A percentile compares a stretch with the other conserved stretches of the same genome.
phyloP scores from a whole-genome alignment of 1,139 yeast genomes.

The Pichia sp. region DNA sequence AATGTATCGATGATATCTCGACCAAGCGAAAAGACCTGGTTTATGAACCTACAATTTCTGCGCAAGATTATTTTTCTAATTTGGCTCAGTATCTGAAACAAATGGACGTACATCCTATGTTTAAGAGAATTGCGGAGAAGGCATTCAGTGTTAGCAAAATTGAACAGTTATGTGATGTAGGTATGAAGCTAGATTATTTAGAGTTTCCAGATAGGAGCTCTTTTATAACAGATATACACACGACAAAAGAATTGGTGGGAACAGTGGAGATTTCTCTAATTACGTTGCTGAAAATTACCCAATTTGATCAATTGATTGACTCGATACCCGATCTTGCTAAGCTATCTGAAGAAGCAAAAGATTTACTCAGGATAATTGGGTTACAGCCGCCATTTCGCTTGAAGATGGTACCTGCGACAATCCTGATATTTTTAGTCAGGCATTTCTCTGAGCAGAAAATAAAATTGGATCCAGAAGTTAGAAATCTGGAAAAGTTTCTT shows the following conservation, averaged over 20 bases:
- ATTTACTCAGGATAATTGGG: background rate
- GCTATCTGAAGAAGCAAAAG: background rate
- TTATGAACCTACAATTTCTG: too few relatives aligned
- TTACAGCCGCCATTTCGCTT: background rate
- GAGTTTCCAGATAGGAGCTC: background rate
- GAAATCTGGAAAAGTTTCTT: background rate
- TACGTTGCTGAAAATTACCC: background rate
- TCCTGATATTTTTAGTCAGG: background rate
- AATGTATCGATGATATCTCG: too few relatives aligned
- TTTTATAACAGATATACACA: background rate
- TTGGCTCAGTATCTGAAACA: background rate
- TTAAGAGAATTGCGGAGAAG: background rate
- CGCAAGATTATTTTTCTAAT: background rate
- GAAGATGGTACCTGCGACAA: background rate
- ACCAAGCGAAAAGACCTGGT: too few relatives aligned
- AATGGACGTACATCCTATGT: background rate
- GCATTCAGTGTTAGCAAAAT: background rate
- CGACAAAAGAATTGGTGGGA: background rate
- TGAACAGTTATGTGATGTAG: constrained; percentile 1
- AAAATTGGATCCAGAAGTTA: background rate
- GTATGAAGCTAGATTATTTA: background rate
- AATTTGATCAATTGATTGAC: background rate
- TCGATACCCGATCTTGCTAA: background rate
- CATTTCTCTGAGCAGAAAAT: background rate
- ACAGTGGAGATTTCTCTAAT: background rate